These are phyloP conservation scores for Termitomyces sp. DNA, from an alignment of 768 basidiomycete species.

Conservation along the genomic window DNA sequence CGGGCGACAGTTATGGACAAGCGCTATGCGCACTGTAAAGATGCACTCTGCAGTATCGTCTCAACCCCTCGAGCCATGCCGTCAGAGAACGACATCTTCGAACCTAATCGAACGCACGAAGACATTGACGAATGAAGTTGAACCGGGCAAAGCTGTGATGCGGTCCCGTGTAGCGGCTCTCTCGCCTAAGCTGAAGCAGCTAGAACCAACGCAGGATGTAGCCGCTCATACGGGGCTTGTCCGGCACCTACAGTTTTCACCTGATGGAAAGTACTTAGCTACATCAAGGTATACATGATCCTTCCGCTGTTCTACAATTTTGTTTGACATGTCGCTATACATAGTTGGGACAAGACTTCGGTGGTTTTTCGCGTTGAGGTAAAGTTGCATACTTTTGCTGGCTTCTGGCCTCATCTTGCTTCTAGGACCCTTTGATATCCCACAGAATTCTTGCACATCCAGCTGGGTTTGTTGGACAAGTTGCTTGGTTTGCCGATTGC, in stretches of 20 bases:
- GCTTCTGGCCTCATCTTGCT: not conserved
- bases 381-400: not conserved
- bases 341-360: conserved; percentile 72
- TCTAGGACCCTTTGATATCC: conserved; percentile 48
- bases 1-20: conserved; percentile 38
- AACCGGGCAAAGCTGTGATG: conserved; percentile 28
- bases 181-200: conserved; percentile 46
- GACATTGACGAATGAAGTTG: conserved; percentile 19
- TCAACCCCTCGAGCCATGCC: conserved; percentile 18
- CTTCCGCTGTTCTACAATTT: not conserved
- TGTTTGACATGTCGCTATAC: not conserved
- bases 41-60: conserved; percentile 27
- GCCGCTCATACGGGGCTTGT: conserved; percentile 65
- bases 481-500: conserved; percentile 44
- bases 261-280: conserved; percentile 67
- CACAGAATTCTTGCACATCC: conserved; percentile 64
- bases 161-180: conserved; percentile 51
- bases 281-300: conserved; percentile 52
- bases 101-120: conserved; percentile 21
- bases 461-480: conserved; percentile 70
- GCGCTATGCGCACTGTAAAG: conserved; percentile 36
- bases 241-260: conserved; percentile 69
- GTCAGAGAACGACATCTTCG: conserved; percentile 32
- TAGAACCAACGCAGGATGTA: conserved; percentile 55
- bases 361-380: conserved; percentile 63